Evolutionary conservation across 225 moss, liverwort and hornwort genomes (phyloP).

Genomic region (Sphagnum contortum): DNA sequence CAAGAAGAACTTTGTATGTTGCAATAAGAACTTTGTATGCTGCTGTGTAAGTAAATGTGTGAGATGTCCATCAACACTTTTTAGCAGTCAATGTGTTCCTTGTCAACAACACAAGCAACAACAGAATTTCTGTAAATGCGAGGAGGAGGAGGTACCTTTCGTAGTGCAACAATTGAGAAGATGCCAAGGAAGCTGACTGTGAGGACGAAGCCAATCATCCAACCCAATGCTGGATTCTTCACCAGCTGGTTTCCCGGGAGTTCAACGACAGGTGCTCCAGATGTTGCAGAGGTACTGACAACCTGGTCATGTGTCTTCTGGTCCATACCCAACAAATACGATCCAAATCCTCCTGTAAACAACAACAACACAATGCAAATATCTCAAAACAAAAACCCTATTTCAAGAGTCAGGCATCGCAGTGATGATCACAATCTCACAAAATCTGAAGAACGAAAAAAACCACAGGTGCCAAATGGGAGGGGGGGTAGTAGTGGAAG

Average conservation of each 20-base stretch:
- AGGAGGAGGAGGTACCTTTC: constrained; percentile 43
- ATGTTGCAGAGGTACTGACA: not conserved
- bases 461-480: not conserved
- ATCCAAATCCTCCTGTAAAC: constrained; percentile 68
- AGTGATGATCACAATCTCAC: not conserved
- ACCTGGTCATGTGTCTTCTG: constrained; percentile 14
- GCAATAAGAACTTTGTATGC: no score
- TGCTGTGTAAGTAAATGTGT: no score
- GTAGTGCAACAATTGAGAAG: constrained; percentile 77
- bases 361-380: not conserved
- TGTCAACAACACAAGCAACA: no score
- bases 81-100: no score
- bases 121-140: not conserved
- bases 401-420: not conserved
- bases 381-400: not conserved
- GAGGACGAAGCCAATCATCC: constrained; percentile 50
- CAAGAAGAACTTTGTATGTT: no score
- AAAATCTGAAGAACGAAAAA: not conserved
- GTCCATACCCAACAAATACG: constrained; percentile 65
- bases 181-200: constrained; percentile 68
- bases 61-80: no score
- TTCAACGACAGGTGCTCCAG: constrained; percentile 2
- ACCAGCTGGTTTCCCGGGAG: constrained; percentile 47
- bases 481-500: not conserved
- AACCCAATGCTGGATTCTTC: constrained; percentile 53